Conservation (phyloP, 2,329 filamentous ascomycete genomes). For the Zasmidium cellare region DNA sequence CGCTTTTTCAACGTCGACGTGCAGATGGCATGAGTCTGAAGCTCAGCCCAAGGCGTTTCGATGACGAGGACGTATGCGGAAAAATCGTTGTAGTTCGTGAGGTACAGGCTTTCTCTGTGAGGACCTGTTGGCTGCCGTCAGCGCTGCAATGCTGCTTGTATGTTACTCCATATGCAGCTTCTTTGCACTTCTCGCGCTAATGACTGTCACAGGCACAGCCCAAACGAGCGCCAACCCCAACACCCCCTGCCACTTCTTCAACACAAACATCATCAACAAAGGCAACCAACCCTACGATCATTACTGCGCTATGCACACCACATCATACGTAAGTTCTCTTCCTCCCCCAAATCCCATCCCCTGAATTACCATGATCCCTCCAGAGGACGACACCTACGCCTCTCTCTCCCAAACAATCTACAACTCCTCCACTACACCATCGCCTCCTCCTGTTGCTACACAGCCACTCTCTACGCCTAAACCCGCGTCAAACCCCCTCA, state of each 20-base stretch:
- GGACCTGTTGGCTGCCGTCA: too few relatives aligned
- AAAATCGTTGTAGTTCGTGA: too few relatives aligned
- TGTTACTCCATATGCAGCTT: not conserved
- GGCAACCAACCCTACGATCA: constrained; percentile 20
- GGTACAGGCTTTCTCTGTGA: too few relatives aligned
- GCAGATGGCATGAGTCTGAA: too few relatives aligned
- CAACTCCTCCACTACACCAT: constrained; percentile 7
- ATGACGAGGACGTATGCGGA: too few relatives aligned
- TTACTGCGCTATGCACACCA: constrained; percentile 23
- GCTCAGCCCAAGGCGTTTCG: too few relatives aligned
- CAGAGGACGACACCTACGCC: constrained; percentile 8
- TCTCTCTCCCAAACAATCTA: constrained; percentile 1
- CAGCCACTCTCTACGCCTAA: constrained; percentile 3
- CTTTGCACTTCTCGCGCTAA: not conserved
- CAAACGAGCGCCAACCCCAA: constrained; percentile 3
- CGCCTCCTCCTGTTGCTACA: constrained; percentile 9
- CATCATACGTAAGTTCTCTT: constrained; percentile 14
- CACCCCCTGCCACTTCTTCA: constrained; percentile 23
- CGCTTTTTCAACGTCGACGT: too few relatives aligned
- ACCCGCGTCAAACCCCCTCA: constrained; percentile 3
- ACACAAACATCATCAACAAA: constrained; percentile 19
- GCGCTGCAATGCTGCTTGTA: constrained; percentile 28
- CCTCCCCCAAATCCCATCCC: too few relatives aligned
- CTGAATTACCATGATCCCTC: not conserved
- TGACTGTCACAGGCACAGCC: constrained; percentile 1